phyloP scores from a whole-genome alignment of 441 rosid genomes.

The Arabidopsis lyrata region DNA sequence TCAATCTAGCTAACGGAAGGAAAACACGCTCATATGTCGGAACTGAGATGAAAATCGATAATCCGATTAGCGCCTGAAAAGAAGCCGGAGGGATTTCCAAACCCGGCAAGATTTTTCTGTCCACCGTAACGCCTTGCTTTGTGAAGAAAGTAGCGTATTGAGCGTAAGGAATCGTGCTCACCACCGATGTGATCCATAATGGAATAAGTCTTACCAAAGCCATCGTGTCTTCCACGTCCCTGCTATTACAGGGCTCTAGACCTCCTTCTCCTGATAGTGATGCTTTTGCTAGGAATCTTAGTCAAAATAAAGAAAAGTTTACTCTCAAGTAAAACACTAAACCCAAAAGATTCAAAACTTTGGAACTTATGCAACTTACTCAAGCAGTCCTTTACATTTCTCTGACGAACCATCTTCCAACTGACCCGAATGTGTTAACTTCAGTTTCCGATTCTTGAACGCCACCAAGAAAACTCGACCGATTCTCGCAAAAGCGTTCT shows the following conservation, averaged over 20 bases:
- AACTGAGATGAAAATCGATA: slow-evolving; percentile 62
- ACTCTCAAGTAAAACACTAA: slow-evolving; percentile 28
- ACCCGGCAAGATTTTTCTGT: slow-evolving; percentile 54
- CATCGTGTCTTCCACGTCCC: slow-evolving; percentile 81
- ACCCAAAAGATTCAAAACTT: slow-evolving; percentile 52
- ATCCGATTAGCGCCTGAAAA: slow-evolving; percentile 60
- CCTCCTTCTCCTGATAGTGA: slow-evolving; percentile 45
- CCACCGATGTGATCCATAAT: slow-evolving; percentile 68
- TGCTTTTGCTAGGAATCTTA: slow-evolving; percentile 79
- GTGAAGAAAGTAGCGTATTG: slow-evolving; percentile 73
- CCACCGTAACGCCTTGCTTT: slow-evolving; percentile 79
- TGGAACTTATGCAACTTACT: slow-evolving; percentile 37
- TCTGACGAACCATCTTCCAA: slow-evolving; percentile 36
- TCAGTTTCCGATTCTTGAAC: slow-evolving; percentile 38
- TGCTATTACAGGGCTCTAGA: slow-evolving; percentile 55
- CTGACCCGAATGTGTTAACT: slow-evolving; percentile 36
- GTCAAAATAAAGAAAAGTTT: slow-evolving; percentile 43
- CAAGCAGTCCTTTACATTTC: slow-evolving; percentile 9
- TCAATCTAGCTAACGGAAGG: slow-evolving; percentile 51
- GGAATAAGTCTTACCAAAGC: slow-evolving; percentile 67
- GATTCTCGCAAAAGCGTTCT: slow-evolving; percentile 41
- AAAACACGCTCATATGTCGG: slow-evolving; percentile 64
- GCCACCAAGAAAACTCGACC: slow-evolving; percentile 43
- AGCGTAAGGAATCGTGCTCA: slow-evolving; percentile 57
- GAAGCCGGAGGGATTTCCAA: slow-evolving; percentile 71